Evolutionary conservation across 345 rosid species (phyloP), one percentile per base, ranked within the genome.

Genomic region (Carallia pectinifolia): DNA sequence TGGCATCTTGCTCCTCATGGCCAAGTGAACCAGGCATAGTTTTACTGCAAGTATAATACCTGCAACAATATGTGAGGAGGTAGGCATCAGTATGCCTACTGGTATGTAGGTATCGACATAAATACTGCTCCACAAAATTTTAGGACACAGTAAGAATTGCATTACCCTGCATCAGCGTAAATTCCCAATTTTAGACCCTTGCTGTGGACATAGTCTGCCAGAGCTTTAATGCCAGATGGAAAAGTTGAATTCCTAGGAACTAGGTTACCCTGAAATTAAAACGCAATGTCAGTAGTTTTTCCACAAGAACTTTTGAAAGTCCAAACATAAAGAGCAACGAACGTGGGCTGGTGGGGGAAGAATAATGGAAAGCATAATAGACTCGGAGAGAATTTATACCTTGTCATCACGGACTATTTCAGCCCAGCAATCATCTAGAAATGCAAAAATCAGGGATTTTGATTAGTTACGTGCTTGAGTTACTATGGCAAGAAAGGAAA

Each of bases 361-460:
- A 58, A 56, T 37, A 13, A 19, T 31, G 12, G 4, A 53, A 61
- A 59, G 44, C n/a, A 48, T 18, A 23, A 48, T 18, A 23, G 36
- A 37, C 31, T 56, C 23, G 23, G 23, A 29, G 27, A 48, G 23
- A 18, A 73, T 33, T 31, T 52, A 52, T 77, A 94, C 92, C 88
- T 87, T 77, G 31, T 38, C 56, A 72, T 88, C 96, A 53, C 98
- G 91, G 78, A 80, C 37, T 72, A 86, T 71, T 81, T 91, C 97
- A 62, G 93, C 98, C 98, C 98, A 94, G 74, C 97, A 90, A 79
- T 94, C 98, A 83, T 94, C 98, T 91, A 69, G 58, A 69, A 64
- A 76, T 62, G 53, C 71, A 72, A 74, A 67, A 52, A 50, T 47
- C 55, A 27, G 44, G 27, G 30, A n/a, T 19, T 55, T 54, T 68